Conservation (phyloP, 2,329 filamentous ascomycete genomes). For the Beauveria sp. region DNA sequence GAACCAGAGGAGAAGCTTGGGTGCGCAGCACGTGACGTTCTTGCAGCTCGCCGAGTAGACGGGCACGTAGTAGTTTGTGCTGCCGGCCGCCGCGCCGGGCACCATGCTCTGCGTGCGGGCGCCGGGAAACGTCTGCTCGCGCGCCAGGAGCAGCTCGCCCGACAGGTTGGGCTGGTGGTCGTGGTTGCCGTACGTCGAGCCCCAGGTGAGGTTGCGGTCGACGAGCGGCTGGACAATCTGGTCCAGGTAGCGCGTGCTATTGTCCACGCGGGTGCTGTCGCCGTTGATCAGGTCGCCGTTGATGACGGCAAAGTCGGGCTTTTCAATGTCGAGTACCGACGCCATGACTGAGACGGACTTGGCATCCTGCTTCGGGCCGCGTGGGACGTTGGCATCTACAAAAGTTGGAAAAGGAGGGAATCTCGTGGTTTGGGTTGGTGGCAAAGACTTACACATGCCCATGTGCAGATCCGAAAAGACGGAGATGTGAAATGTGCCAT, state of each 20-base stretch:
- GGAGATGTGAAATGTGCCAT: conserved; percentile 12
- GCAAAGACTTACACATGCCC: conserved; percentile 7
- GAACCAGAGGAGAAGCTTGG: conserved; percentile 57
- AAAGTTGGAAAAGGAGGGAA: not conserved
- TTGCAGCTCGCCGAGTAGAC: conserved; percentile 28
- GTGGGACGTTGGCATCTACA: conserved; percentile 20
- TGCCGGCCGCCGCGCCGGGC: conserved; percentile 24
- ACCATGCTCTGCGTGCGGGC: conserved; percentile 35
- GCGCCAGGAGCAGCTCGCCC: conserved; percentile 32
- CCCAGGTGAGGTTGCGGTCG: conserved; percentile 50
- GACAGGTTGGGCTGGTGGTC: conserved; percentile 54
- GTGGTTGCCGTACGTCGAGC: conserved; percentile 65
- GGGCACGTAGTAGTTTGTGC: conserved; percentile 41
- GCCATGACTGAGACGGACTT: conserved; percentile 27
- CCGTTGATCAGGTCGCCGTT: conserved; percentile 68
- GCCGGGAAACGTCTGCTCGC: conserved; percentile 31
- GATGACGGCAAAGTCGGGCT: conserved; percentile 7
- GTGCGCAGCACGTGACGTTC: conserved; percentile 21
- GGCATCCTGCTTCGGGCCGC: conserved; percentile 31
- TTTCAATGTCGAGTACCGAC: conserved; percentile 22
- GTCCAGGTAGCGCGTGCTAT: conserved; percentile 50
- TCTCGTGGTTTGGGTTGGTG: not conserved
- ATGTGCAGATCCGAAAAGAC: conserved; percentile 12
- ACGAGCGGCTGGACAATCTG: conserved; percentile 51
- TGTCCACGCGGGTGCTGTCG: conserved; percentile 49